These are phyloP conservation scores for Eucalyptus paniculata DNA, from an alignment of 345 rosid genomes.

Conservation along the genomic window DNA sequence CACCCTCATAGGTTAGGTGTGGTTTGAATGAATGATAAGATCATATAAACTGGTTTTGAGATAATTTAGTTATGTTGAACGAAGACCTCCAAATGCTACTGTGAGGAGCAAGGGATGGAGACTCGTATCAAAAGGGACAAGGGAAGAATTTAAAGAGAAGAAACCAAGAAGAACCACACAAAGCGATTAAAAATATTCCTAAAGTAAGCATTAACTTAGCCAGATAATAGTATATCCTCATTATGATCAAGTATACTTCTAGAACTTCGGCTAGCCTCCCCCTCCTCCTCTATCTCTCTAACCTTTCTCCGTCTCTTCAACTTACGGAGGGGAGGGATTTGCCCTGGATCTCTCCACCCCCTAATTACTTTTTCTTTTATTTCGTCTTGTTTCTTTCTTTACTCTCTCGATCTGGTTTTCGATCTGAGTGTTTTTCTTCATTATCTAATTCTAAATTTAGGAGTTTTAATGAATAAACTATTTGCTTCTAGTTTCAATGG, in stretches of 20 bases:
- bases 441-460: too few relatives aligned
- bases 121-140: neutral
- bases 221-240: neutral
- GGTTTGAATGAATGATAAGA: neutral
- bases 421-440: too few relatives aligned
- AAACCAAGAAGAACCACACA: neutral
- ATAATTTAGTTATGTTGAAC: neutral
- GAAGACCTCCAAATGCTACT: neutral
- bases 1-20: neutral
- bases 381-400: too few relatives aligned
- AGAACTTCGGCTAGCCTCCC: too few relatives aligned
- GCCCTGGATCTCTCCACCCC: too few relatives aligned
- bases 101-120: neutral
- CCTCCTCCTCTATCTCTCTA: too few relatives aligned
- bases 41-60: neutral
- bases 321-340: fast-evolving
- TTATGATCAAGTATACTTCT: too few relatives aligned
- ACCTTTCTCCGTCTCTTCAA: too few relatives aligned
- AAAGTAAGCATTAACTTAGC: neutral
- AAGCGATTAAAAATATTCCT: neutral
- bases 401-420: too few relatives aligned
- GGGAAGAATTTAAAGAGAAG: neutral
- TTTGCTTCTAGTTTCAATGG: too few relatives aligned
- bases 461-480: too few relatives aligned
- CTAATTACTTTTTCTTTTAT: too few relatives aligned